phyloP scores from a whole-genome alignment of 345 rosid genomes.

The Lenwebbia sp. region DNA sequence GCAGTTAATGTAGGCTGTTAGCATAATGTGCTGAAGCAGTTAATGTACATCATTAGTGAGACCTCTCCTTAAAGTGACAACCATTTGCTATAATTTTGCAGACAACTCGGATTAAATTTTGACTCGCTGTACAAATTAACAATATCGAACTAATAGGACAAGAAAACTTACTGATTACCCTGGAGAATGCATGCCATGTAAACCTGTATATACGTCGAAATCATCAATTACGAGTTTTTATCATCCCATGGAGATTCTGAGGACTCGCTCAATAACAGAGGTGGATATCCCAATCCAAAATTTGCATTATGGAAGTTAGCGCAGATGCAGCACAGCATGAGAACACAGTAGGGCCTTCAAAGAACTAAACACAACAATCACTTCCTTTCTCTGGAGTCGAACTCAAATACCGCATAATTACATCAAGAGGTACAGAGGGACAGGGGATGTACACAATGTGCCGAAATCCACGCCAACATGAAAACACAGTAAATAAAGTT shows the following conservation, averaged over 20 bases:
- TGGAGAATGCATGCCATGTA: slow-evolving; percentile 88
- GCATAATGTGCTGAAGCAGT: background rate
- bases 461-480: background rate
- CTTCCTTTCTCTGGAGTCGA: background rate
- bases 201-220: slow-evolving; percentile 39
- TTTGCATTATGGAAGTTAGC: background rate
- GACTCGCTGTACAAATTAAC: background rate
- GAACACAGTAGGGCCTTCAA: background rate
- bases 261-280: background rate
- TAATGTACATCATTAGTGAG: background rate
- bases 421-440: background rate
- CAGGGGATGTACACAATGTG: background rate
- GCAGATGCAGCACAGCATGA: background rate
- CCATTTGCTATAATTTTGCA: background rate
- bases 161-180: slow-evolving; percentile 54
- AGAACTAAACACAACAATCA: background rate
- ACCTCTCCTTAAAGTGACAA: background rate
- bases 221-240: background rate
- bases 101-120: background rate
- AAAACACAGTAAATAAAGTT: background rate
- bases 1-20: background rate
- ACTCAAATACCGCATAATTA: background rate
- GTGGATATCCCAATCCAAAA: background rate
- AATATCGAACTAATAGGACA: background rate
- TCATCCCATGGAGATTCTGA: background rate